Evolutionary conservation across 2,329 filamentous ascomycete species (phyloP), one percentile per base, ranked within the genome.

Genomic region (Alternaria sp.): DNA sequence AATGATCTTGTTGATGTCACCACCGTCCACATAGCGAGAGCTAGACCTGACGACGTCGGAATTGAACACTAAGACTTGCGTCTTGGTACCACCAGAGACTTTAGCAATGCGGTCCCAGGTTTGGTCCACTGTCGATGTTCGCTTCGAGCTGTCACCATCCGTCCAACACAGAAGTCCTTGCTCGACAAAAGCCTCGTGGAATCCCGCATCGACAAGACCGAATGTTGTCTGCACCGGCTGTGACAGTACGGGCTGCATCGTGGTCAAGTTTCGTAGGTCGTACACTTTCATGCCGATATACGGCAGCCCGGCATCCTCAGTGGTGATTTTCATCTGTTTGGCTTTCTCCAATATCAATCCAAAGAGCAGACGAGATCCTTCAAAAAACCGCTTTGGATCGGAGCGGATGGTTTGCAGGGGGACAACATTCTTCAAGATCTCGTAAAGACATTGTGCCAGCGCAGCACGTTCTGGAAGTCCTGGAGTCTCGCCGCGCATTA

Each of bases 291-390:
- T 40, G 4, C 4, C 15, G 10, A 40, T 5, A 5, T 40, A 40
- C 4, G 32, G 4, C n/a, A 40, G 32, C 8, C 4, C 0, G 8
- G 32, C 4, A 0, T 40, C 2, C 2, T 40, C 4, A 1, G 1
- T 40, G 4, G 15, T 10, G 15, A 40, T 40, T 1, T 40, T 40
- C 32, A 40, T 5, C 1, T 40, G 32, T 10, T 40, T 40, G 4
- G 32, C 32, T 40, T 40, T 40, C 32, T 40, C 32, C 32, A 40
- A 1, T 40, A 40, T 40, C 0, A 40, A 15, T n/a, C 32, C 32
- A 15, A 40, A 40, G 1, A 40, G 4, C 4, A 40, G 15, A 40
- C 32, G 32, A 40, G 32, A 10, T 9, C 32, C 32, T 40, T 40
- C 32, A 0, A 40, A 40, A 0, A 40, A 10, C 2, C 32, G 32